Evolutionary conservation across 345 rosid species (phyloP), one percentile per base, ranked within the genome.

Genomic region (Hevea brasiliensis): DNA sequence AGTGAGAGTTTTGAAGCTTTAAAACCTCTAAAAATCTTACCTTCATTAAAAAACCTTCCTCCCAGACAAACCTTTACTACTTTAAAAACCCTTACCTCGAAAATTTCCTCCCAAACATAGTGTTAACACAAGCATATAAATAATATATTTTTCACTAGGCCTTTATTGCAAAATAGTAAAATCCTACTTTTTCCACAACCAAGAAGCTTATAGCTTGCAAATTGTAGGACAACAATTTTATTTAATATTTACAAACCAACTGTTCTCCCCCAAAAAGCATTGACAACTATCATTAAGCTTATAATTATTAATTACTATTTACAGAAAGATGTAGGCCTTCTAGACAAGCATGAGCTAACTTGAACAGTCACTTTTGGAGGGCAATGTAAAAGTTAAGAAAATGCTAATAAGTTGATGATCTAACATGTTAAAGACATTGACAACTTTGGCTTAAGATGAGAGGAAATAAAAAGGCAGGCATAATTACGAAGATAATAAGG

Each of bases 311-410:
- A 47, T 11, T 47, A 15, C 51, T 47, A 50, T 17, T 50, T 50
- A 15, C 14, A 17, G 18, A 14, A 17, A 50, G n/a, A 50, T 17
- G n/a, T 50, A 50, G 55, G 1, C 1, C 55, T 50, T 50, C n/a
- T 50, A 68, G 61, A 68, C 55, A 68, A 54, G 42, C 44, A 68
- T 21, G n/a, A 2, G 32, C 44, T 53, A 51, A 35, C 50, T 53
- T 54, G n/a, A 53, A 53, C 48, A 35, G 7, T 17, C 50, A 35
- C 40, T 37, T 68, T n/a, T 6, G 47, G 20, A 68, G 45, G 23
- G 27, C 2, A 5, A 6, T 7, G 47, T 51, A 4, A 23, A 20
- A 7, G 21, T 13, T 7, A 58, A 61, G 23, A 15, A 60, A 20
- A 20, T 50, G 21, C 61, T 23, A 51, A 59, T 20, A 23, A 32